phyloP scores from a whole-genome alignment of 2,329 filamentous ascomycete genomes.

The Xylariales sp. region DNA sequence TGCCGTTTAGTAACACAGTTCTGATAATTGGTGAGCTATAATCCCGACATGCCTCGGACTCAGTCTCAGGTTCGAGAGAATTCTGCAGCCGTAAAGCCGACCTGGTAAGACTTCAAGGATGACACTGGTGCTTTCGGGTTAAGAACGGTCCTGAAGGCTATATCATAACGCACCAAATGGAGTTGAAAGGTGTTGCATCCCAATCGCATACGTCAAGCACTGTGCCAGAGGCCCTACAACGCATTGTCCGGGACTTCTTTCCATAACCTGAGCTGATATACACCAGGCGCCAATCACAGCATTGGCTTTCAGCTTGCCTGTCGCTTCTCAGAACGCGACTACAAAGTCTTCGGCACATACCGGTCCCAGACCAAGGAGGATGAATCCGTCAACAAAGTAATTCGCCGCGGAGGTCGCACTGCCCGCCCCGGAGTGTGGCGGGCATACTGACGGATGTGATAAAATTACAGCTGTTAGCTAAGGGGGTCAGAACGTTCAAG shows the following conservation, averaged over 20 bases:
- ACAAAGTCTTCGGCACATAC: constrained; percentile 6
- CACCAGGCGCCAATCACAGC: constrained; percentile 32
- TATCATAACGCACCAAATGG: too few species aligned
- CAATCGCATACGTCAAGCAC: neutral
- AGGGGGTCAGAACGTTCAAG: constrained; percentile 3
- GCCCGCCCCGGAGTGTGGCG: too few species aligned
- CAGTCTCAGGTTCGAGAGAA: neutral
- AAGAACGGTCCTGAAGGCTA: too few species aligned
- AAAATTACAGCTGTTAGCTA: constrained; percentile 1
- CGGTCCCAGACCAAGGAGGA: constrained; percentile 5
- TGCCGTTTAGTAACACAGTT: neutral
- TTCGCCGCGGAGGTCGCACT: too few species aligned
- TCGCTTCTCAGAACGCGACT: constrained; percentile 35
- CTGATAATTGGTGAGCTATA: neutral
- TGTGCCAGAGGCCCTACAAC: neutral
- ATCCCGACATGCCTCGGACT: neutral
- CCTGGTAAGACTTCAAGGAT: neutral
- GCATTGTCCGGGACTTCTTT: too few species aligned
- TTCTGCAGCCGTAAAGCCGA: neutral
- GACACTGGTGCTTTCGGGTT: neutral
- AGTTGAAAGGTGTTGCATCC: too few species aligned
- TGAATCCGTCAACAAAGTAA: neutral
- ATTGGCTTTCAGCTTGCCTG: constrained; percentile 38
- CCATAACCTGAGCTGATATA: constrained; percentile 21
- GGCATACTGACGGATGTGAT: neutral